Evolutionary conservation across 2,329 filamentous ascomycete species (phyloP).

Genomic region (Fusarium xyrophilum): DNA sequence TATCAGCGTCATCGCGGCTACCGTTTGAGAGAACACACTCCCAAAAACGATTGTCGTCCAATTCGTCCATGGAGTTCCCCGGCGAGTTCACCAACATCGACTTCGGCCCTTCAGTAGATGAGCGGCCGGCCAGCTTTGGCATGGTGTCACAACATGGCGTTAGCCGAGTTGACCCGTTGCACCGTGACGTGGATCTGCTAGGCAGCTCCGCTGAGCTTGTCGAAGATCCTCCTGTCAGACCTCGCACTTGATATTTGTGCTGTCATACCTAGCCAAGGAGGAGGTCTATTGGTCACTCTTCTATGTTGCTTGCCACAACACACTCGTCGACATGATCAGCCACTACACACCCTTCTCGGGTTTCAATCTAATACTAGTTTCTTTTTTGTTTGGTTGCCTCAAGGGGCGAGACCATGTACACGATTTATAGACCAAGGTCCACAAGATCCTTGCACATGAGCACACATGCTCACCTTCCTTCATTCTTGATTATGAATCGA

Average conservation of each 20-base stretch:
- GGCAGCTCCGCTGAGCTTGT: slow-evolving; percentile 65
- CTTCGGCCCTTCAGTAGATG: slow-evolving; percentile 49
- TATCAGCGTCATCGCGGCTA: slow-evolving; percentile 46
- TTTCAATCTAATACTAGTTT: slow-evolving; percentile 26
- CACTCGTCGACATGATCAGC: not conserved
- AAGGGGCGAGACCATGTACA: slow-evolving; percentile 25
- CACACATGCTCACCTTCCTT: slow-evolving; percentile 14
- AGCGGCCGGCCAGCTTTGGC: slow-evolving; percentile 62
- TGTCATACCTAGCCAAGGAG: not conserved
- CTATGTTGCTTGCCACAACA: not conserved
- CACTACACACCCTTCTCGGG: slow-evolving; percentile 4
- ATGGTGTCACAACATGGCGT: slow-evolving; percentile 65
- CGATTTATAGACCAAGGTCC: slow-evolving; percentile 39
- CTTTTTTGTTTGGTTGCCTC: slow-evolving; percentile 13
- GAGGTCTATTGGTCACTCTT: not conserved
- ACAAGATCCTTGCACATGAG: slow-evolving; percentile 23
- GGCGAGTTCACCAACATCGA: slow-evolving; percentile 56
- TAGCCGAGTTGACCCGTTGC: slow-evolving; percentile 59
- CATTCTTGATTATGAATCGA: slow-evolving; percentile 12
- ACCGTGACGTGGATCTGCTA: slow-evolving; percentile 54
- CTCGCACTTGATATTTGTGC: slow-evolving; percentile 31
- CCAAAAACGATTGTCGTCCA: slow-evolving; percentile 58
- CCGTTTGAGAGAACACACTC: slow-evolving; percentile 66
- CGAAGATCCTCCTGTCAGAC: slow-evolving; percentile 46
- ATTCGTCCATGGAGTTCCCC: slow-evolving; percentile 57